phyloP scores from a whole-genome alignment of 176 grass and related monocot genomes.

The Zoysia pacifica region DNA sequence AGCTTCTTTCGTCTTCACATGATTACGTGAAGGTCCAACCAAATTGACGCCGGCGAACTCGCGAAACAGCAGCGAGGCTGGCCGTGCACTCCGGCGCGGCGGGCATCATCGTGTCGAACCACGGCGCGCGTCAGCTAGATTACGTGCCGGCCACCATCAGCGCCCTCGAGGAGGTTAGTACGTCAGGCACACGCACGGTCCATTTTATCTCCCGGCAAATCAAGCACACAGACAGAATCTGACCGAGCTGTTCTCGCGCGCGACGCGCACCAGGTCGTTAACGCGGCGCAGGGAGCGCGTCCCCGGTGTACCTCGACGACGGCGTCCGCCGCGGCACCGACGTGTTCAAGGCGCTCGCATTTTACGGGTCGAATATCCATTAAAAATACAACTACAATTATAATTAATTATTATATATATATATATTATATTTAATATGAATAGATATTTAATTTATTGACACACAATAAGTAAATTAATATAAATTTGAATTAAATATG shows the following conservation, averaged over 20 bases:
- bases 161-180: conserved; percentile 62
- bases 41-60: neutral
- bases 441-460: too few relatives aligned
- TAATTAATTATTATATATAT: too few relatives aligned
- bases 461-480: too few relatives aligned
- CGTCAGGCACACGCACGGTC: too few relatives aligned
- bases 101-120: conserved; percentile 91
- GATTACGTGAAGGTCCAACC: neutral
- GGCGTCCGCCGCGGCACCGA: conserved; percentile 86
- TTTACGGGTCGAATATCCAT: too few relatives aligned
- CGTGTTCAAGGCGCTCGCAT: conserved; percentile 93
- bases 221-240: neutral
- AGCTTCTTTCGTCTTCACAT: neutral
- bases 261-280: conserved; percentile 48
- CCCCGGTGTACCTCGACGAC: conserved; percentile 75
- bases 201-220: too few relatives aligned
- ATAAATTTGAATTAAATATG: too few relatives aligned
- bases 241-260: neutral
- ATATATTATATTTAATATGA: too few relatives aligned
- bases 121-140: conserved; percentile 87
- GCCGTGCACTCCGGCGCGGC: conserved; percentile 80
- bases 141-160: conserved; percentile 88
- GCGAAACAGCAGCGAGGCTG: conserved; percentile 56
- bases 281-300: conserved; percentile 64
- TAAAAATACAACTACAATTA: too few relatives aligned